Conservation (phyloP, 768 basidiomycete genomes). For the Amanita subjunquillea region DNA sequence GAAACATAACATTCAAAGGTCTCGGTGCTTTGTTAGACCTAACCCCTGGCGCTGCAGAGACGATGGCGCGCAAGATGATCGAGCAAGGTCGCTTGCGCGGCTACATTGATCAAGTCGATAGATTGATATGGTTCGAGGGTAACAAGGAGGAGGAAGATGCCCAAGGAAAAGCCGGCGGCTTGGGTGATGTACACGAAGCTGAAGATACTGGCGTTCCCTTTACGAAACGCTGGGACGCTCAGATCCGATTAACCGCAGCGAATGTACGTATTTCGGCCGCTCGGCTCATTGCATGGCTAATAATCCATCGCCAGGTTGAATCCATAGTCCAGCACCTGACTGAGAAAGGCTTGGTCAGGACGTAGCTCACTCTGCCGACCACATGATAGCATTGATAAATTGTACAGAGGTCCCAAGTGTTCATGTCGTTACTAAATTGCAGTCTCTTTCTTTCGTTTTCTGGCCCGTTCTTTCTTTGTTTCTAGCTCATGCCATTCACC, state of each 20-base stretch:
- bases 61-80: constrained; percentile 97
- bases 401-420: constrained; percentile 12
- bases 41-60: constrained; percentile 88
- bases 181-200: constrained; percentile 81
- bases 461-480: constrained; percentile 84
- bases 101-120: constrained; percentile 92
- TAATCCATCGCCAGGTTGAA: constrained; percentile 47
- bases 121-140: constrained; percentile 88
- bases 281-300: constrained; percentile 4
- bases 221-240: constrained; percentile 94
- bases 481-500: constrained; percentile 99
- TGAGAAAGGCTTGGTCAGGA: constrained; percentile 55
- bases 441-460: constrained; percentile 61
- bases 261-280: constrained; percentile 42
- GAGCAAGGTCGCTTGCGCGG: constrained; percentile 92
- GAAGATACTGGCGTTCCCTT: constrained; percentile 85
- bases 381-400: constrained; percentile 20
- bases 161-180: constrained; percentile 88
- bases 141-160: constrained; percentile 82
- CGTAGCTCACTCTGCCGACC: constrained; percentile 8
- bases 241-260: constrained; percentile 81
- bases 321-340: constrained; percentile 77
- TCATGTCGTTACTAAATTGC: constrained; percentile 19
- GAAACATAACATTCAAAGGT: constrained; percentile 95
- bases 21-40: constrained; percentile 83